Base-by-base conservation (phyloP, 192 early-diverging fungal genomes). In the Podila epigama region DNA sequence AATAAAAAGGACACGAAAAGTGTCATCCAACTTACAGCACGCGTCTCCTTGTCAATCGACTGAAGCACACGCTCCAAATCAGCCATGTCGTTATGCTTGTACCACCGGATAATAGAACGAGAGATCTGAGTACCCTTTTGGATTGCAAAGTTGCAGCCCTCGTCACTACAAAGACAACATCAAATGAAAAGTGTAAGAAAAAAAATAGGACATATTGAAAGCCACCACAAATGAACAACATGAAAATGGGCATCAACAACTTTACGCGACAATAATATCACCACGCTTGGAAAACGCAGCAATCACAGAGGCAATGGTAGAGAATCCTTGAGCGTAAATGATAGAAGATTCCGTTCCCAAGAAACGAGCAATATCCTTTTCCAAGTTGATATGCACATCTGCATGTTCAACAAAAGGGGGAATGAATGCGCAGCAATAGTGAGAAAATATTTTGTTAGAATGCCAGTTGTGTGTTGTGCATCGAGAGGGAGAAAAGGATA, bases 211-310 rank as follows among this genome's bases (percentile, higher is more conserved):
- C 3, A 25, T 54, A 41, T 36, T 12, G 28, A 48, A 22, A 22
- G 35, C 32, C 39, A 40, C 22, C 32, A 39, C 32, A 1, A 60
- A 51, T n/a, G 48, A 41, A 60, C 2, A 39, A 60, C 28, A 60
- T 13, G 37, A 41, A 29, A 53, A 11, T 0, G 31, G n/a, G 32
- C 48, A 33, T 10, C 34, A n/a, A 51, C 36, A 48, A 36, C 89
- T 87, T 70, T 87, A 92, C 90, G 83, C 89, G 39, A 99, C 93
- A 77, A 98, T 87, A 34, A 96, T 88, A 66, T 99, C 97, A 36
- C 96, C 96, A 73, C 96, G 90, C 88, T 99, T 99, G 27, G 92
- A 88, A 81, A 99, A 99, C 32, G 96, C 94, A 28, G 97, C 94
- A 69, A 99, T 95, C 31, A 94, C 94, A 11, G 91, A 93, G 4